Evolutionary conservation across 176 grass and related monocot species (phyloP).

Genomic region (Triticum timopheevii): DNA sequence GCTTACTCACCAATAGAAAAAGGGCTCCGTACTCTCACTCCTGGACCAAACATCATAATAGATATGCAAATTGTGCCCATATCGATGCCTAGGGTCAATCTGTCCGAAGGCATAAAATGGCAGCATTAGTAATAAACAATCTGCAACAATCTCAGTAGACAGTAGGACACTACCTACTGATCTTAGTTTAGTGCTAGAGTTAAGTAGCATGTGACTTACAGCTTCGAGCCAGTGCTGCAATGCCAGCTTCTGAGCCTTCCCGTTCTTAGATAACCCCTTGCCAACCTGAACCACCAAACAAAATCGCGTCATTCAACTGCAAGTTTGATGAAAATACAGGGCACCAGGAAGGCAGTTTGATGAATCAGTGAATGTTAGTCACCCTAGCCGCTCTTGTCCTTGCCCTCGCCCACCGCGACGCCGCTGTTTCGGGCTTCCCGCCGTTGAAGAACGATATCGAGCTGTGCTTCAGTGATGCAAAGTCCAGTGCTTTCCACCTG

Average conservation of each 20-base stretch:
- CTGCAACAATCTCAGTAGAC: slow-evolving; percentile 30
- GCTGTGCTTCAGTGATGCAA: slow-evolving; percentile 83
- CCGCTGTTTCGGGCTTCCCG: slow-evolving; percentile 74
- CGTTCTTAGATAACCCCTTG: slow-evolving; percentile 90
- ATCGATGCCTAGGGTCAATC: slow-evolving; percentile 98
- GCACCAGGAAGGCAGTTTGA: slow-evolving; percentile 15
- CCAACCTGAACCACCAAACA: slow-evolving; percentile 58
- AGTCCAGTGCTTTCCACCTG: slow-evolving; percentile 95
- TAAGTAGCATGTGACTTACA: slow-evolving; percentile 58
- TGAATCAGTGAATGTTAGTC: slow-evolving; percentile 14
- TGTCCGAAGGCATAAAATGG: slow-evolving; percentile 38
- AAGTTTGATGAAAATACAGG: slow-evolving; percentile 20
- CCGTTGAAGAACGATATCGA: slow-evolving; percentile 88
- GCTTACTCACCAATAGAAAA: slow-evolving; percentile 81
- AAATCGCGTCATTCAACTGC: slow-evolving; percentile 29
- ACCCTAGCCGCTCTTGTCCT: slow-evolving; percentile 88
- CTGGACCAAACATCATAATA: slow-evolving; percentile 89
- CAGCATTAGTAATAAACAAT: slow-evolving; percentile 44
- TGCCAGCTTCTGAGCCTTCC: slow-evolving; percentile 88
- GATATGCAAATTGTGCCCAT: slow-evolving; percentile 89
- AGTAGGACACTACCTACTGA: neutral
- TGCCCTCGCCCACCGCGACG: slow-evolving; percentile 90
- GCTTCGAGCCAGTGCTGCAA: slow-evolving; percentile 99
- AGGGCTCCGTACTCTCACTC: slow-evolving; percentile 82
- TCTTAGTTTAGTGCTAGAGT: slow-evolving; percentile 20